phyloP scores from a whole-genome alignment of 495 filamentous ascomycete species.

The Tuber microsphaerosporum region DNA sequence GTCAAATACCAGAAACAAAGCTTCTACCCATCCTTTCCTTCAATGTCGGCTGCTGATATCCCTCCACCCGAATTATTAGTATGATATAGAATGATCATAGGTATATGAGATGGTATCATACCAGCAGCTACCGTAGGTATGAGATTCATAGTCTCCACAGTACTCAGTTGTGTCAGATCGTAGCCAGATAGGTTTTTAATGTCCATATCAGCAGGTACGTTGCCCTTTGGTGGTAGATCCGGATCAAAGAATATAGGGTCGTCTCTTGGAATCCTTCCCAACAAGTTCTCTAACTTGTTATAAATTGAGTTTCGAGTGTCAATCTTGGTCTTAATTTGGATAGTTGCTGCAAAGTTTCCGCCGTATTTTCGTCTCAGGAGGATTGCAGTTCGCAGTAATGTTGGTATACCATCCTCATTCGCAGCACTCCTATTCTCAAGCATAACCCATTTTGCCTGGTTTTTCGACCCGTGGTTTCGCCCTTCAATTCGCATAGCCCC shows the following conservation, averaged over 20 bases:
- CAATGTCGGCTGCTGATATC: no score
- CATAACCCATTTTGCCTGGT: constrained; percentile 13
- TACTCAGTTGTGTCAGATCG: constrained; percentile 9
- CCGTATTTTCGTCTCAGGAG: constrained; percentile 7
- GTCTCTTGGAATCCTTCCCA: constrained; percentile 9
- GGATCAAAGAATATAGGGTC: constrained; percentile 20
- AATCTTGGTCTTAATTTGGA: constrained; percentile 13
- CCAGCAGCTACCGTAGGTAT: no score
- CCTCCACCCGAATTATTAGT: no score
- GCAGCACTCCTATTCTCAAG: constrained; percentile 3
- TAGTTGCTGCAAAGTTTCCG: constrained; percentile 4
- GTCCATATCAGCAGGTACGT: constrained; percentile 10
- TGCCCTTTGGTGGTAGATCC: not conserved
- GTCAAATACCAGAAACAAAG: no score
- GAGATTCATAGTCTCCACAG: not conserved
- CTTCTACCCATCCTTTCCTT: no score
- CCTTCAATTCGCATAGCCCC: constrained; percentile 16
- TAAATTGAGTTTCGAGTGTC: not conserved
- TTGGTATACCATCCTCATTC: constrained; percentile 18
- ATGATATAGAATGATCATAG: no score
- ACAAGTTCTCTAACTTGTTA: not conserved
- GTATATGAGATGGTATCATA: no score
- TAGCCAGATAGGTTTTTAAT: constrained; percentile 13
- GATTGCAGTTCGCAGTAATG: constrained; percentile 8
- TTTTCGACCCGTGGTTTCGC: constrained; percentile 13